phyloP scores from a whole-genome alignment of 495 filamentous ascomycete species.

The Clavariopsis aquatica region DNA sequence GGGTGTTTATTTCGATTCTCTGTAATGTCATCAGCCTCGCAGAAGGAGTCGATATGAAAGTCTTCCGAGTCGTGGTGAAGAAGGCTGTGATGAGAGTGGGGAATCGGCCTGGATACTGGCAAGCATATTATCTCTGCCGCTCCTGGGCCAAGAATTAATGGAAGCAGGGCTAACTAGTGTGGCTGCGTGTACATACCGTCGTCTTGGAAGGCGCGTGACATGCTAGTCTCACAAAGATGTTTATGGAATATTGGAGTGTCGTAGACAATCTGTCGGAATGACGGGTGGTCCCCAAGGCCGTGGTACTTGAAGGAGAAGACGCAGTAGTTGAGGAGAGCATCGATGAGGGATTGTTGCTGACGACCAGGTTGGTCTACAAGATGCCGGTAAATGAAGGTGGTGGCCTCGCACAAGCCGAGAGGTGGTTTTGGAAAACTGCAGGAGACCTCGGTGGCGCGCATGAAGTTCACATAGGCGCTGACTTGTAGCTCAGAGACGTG shows the following conservation, averaged over 20 bases:
- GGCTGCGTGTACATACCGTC: slow-evolving; percentile 36
- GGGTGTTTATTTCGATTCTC: neutral
- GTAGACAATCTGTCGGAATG: slow-evolving; percentile 36
- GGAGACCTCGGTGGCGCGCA: slow-evolving; percentile 38
- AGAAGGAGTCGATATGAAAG: slow-evolving; percentile 25
- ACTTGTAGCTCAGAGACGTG: slow-evolving; percentile 38
- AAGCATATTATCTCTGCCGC: slow-evolving; percentile 22
- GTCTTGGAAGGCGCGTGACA: slow-evolving; percentile 37
- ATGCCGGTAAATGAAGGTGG: slow-evolving; percentile 41
- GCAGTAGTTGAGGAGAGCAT: slow-evolving; percentile 43
- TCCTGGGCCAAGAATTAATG: neutral
- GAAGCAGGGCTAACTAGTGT: neutral
- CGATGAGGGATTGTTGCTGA: slow-evolving; percentile 33
- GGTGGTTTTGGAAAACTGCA: slow-evolving; percentile 36
- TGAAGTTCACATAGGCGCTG: slow-evolving; percentile 37
- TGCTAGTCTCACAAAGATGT: slow-evolving; percentile 38
- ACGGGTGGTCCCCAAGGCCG: slow-evolving; percentile 30
- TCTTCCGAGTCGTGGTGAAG: slow-evolving; percentile 9
- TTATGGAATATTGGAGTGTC: slow-evolving; percentile 39
- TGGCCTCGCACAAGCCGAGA: slow-evolving; percentile 39
- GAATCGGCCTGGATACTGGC: slow-evolving; percentile 1
- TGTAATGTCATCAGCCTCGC: neutral
- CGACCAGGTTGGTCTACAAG: slow-evolving; percentile 6
- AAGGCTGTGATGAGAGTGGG: slow-evolving; percentile 6
- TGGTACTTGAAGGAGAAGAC: slow-evolving; percentile 40